A percentile compares a stretch with the other conserved stretches of the same genome.
phyloP scores from a whole-genome alignment of 148 eudicot genomes.

The Amaranthus cruentus region DNA sequence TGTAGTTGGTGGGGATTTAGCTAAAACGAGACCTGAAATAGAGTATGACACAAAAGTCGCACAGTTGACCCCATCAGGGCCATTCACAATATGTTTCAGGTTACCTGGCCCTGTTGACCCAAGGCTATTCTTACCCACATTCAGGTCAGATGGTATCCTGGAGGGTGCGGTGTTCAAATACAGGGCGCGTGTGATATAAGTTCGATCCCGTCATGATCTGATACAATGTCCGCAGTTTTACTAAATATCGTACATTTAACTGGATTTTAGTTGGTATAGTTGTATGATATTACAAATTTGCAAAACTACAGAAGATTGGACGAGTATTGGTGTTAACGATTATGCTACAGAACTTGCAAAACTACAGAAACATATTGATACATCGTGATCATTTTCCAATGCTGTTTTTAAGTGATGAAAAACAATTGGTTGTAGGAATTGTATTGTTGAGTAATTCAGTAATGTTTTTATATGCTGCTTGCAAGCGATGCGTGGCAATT shows the following conservation, averaged over 20 bases:
- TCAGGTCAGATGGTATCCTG: conserved; percentile 65
- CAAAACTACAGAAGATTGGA: background rate
- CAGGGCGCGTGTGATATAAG: conserved; percentile 27
- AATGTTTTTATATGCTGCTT: too few species aligned
- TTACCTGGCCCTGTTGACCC: conserved; percentile 89
- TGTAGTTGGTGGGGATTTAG: conserved; percentile 31
- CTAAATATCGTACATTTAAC: background rate
- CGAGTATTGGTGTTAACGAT: too few species aligned
- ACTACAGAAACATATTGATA: too few species aligned
- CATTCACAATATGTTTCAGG: conserved; percentile 60
- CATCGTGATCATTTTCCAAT: too few species aligned
- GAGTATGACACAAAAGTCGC: conserved; percentile 42
- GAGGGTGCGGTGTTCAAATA: conserved; percentile 62
- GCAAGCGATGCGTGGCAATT: too few species aligned
- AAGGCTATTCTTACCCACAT: conserved; percentile 46
- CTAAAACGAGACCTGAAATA: conserved; percentile 29
- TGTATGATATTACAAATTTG: conserved; percentile 6
- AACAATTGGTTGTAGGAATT: too few species aligned
- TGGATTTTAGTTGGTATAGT: background rate
- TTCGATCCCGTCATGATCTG: conserved; percentile 22
- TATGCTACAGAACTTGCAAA: too few species aligned
- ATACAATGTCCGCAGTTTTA: background rate
- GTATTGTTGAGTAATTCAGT: too few species aligned
- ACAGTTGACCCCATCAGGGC: conserved; percentile 63
- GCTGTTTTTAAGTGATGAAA: too few species aligned